Percentiles rank a stretch among this genome's conserved stretches.
phyloP scores from a whole-genome alignment of 768 basidiomycete species.

The Lepiota venenata region DNA sequence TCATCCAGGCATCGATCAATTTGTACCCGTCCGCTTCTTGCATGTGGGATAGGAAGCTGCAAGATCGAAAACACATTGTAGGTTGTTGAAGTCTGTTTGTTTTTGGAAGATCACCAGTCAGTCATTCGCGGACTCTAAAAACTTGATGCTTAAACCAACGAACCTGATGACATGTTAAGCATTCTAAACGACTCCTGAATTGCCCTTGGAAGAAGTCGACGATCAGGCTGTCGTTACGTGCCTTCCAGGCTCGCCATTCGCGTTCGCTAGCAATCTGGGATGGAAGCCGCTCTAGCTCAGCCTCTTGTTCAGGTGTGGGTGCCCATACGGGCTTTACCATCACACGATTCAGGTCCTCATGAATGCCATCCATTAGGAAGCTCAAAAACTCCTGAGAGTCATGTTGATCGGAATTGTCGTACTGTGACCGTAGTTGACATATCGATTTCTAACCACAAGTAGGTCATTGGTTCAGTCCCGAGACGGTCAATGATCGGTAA shows the following conservation, averaged over 20 bases:
- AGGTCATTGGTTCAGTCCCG: neutral
- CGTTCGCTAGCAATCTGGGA: slow-evolving; percentile 86
- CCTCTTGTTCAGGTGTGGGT: slow-evolving; percentile 77
- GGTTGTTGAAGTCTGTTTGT: slow-evolving; percentile 85
- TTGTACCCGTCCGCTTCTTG: slow-evolving; percentile 57
- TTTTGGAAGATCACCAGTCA: neutral
- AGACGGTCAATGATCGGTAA: neutral
- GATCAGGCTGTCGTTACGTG: slow-evolving; percentile 88
- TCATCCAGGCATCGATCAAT: slow-evolving; percentile 83
- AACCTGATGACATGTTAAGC: slow-evolving; percentile 87
- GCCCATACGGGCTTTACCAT: slow-evolving; percentile 64
- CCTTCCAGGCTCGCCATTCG: slow-evolving; percentile 90
- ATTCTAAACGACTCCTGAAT: slow-evolving; percentile 86
- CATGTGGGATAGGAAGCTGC: slow-evolving; percentile 80
- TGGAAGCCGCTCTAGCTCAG: slow-evolving; percentile 82
- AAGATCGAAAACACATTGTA: slow-evolving; percentile 97
- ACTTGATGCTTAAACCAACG: slow-evolving; percentile 14
- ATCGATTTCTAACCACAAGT: slow-evolving; percentile 30
- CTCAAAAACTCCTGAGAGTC: slow-evolving; percentile 97
- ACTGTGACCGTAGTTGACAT: slow-evolving; percentile 61
- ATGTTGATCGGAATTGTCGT: slow-evolving; percentile 87
- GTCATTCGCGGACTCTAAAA: slow-evolving; percentile 5
- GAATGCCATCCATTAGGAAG: slow-evolving; percentile 89
- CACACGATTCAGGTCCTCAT: slow-evolving; percentile 85
- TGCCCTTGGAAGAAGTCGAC: slow-evolving; percentile 99